A percentile compares a stretch with the other conserved stretches of the same genome.
Conservation (phyloP, 306 rosid genomes). For the Quillaja saponaria region DNA sequence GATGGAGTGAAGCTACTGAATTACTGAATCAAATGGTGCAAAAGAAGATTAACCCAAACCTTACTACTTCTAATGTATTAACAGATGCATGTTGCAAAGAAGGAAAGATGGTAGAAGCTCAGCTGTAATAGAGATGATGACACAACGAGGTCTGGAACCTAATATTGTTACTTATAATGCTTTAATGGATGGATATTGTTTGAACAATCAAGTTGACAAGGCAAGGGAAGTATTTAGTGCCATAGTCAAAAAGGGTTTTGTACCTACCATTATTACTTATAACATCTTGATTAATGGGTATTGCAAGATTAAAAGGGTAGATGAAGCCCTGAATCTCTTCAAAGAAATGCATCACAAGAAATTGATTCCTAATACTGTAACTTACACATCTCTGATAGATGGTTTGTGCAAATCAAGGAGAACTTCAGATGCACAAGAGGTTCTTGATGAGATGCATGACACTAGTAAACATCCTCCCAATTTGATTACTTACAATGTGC, state of each 20-base stretch:
- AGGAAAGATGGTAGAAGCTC: neutral
- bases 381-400: neutral
- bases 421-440: neutral
- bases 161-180: conserved; percentile 23
- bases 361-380: neutral
- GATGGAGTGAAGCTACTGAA: conserved; percentile 29
- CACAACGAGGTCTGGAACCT: neutral
- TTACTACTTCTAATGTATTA: conserved; percentile 17
- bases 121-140: neutral
- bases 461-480: neutral
- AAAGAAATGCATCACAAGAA: neutral
- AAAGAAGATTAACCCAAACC: conserved; percentile 25
- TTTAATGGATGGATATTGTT: conserved; percentile 42
- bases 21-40: conserved; percentile 39
- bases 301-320: conserved; percentile 30
- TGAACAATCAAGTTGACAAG: conserved; percentile 12
- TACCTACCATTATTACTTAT: conserved; percentile 35
- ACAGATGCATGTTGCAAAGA: conserved; percentile 4
- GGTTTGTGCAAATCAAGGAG: neutral
- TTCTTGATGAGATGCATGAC: neutral
- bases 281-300: conserved; percentile 41
- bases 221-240: conserved; percentile 27
- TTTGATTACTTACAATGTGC: neutral
- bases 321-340: conserved; percentile 32
- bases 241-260: conserved; percentile 21